Evolutionary conservation across 2,329 filamentous ascomycete species (phyloP).

Genomic region (Phialocephala subalpina): DNA sequence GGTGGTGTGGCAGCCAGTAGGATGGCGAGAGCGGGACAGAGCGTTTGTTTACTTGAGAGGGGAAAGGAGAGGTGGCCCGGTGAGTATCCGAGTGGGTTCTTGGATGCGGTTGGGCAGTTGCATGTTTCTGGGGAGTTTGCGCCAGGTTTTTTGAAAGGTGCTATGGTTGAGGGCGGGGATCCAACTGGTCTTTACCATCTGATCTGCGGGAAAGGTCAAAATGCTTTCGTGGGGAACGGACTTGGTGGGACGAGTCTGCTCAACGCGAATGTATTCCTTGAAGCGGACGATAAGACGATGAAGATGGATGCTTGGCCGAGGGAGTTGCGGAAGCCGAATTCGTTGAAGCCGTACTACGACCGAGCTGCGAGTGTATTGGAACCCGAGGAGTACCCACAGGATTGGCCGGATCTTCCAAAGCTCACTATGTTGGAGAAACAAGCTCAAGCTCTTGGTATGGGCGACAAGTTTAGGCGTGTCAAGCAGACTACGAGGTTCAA

Average conservation of each 20-base stretch:
- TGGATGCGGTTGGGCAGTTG: conserved; percentile 58
- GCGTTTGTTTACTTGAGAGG: conserved; percentile 70
- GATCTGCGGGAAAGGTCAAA: conserved; percentile 69
- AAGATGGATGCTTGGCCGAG: conserved; percentile 64
- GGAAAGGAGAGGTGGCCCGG: conserved; percentile 73
- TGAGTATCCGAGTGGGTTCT: conserved; percentile 62
- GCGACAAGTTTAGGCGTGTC: conserved; percentile 61
- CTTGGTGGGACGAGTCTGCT: conserved; percentile 72
- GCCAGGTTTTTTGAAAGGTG: conserved; percentile 50
- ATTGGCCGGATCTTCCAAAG: conserved; percentile 66
- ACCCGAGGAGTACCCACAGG: conserved; percentile 63
- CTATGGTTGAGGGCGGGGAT: conserved; percentile 56
- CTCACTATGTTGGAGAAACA: conserved; percentile 64
- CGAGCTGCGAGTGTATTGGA: conserved; percentile 64
- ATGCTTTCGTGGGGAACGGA: conserved; percentile 55
- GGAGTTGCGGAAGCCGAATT: conserved; percentile 56
- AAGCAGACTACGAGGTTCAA: conserved; percentile 70
- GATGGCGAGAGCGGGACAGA: conserved; percentile 66
- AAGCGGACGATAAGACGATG: conserved; percentile 63
- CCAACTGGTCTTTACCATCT: conserved; percentile 70
- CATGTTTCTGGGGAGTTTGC: conserved; percentile 64
- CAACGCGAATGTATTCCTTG: conserved; percentile 73
- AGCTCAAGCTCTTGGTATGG: conserved; percentile 58
- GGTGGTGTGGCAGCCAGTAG: conserved; percentile 71
- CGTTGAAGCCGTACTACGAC: conserved; percentile 62